phyloP scores from a whole-genome alignment of 768 basidiomycete genomes.

The Suillus placidus region DNA sequence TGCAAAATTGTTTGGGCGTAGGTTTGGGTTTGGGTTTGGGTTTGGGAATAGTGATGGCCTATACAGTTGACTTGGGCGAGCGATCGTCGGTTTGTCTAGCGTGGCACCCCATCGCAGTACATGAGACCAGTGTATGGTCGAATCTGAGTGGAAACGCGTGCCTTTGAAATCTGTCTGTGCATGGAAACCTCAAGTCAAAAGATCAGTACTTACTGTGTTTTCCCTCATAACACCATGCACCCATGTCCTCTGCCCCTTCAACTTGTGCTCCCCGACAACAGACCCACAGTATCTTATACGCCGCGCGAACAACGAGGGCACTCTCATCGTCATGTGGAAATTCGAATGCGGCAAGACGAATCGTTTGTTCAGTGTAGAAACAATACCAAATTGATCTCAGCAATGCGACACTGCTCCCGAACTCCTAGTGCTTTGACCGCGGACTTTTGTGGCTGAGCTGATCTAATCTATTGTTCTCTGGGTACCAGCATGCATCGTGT shows the following conservation, averaged over 20 bases:
- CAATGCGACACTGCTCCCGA: too few relatives aligned
- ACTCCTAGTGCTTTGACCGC: slow-evolving; percentile 1
- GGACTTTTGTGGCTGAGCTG: not conserved
- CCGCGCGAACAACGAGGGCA: slow-evolving; percentile 60
- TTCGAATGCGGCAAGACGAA: slow-evolving; percentile 52
- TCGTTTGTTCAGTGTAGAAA: slow-evolving; percentile 64
- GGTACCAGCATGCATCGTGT: not conserved
- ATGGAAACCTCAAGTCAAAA: not conserved
- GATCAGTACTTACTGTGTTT: slow-evolving; percentile 51
- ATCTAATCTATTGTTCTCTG: slow-evolving; percentile 2
- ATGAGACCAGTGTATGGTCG: slow-evolving; percentile 50
- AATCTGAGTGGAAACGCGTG: slow-evolving; percentile 77
- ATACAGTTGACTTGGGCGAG: too few relatives aligned
- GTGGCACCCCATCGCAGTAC: slow-evolving; percentile 52
- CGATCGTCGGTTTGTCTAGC: too few relatives aligned
- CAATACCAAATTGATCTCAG: slow-evolving; percentile 23
- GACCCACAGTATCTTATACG: slow-evolving; percentile 63
- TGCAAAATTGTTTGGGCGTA: too few relatives aligned
- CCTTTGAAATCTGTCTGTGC: slow-evolving; percentile 69
- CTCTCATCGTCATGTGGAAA: slow-evolving; percentile 74
- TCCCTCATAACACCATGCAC: slow-evolving; percentile 83
- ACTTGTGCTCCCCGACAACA: slow-evolving; percentile 76
- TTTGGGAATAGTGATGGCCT: too few relatives aligned
- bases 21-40: too few relatives aligned
- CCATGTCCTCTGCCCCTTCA: slow-evolving; percentile 64